phyloP scores from a whole-genome alignment of 2,329 filamentous ascomycete genomes.

The Ophioceras dolichostomum region DNA sequence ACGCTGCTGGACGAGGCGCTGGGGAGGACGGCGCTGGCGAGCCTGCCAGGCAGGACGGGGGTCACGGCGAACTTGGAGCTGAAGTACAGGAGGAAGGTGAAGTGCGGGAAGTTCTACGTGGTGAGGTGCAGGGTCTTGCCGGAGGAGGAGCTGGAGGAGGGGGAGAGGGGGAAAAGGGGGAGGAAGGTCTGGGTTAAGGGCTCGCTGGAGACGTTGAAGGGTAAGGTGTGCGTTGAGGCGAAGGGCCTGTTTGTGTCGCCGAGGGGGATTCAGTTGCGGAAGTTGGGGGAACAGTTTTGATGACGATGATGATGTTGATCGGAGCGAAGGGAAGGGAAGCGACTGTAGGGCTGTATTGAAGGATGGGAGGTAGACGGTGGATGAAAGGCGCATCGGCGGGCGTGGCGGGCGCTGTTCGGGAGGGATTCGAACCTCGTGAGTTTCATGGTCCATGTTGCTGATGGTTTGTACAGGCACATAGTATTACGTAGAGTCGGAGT shows the following conservation, averaged over 20 bases:
- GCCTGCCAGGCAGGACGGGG: constrained; percentile 34
- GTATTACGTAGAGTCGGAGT: too few species aligned
- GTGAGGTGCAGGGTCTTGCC: constrained; percentile 35
- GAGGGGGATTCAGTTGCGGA: constrained; percentile 24
- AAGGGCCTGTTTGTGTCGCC: constrained; percentile 47
- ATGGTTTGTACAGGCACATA: too few species aligned
- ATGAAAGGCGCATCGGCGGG: too few species aligned
- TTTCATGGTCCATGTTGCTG: too few species aligned
- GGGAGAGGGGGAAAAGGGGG: constrained; percentile 18
- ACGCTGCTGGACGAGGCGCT: constrained; percentile 59
- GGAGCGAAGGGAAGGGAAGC: neutral
- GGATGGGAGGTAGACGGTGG: too few species aligned
- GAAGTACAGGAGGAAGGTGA: constrained; percentile 49
- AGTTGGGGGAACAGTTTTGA: constrained; percentile 7
- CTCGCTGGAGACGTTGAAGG: constrained; percentile 40
- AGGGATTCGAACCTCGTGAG: too few species aligned
- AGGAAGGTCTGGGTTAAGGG: constrained; percentile 43
- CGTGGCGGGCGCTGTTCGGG: too few species aligned
- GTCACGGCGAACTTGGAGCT: constrained; percentile 46
- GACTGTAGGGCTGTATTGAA: too few species aligned
- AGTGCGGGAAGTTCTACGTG: constrained; percentile 51
- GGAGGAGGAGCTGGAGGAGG: constrained; percentile 12
- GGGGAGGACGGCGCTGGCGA: constrained; percentile 44
- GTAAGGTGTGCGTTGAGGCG: constrained; percentile 44
- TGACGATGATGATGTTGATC: too few species aligned